A percentile compares a stretch with the other conserved stretches of the same genome.
Evolutionary conservation across 1,139 yeast species (phyloP).

Genomic region (Taphrina flavorubra): DNA sequence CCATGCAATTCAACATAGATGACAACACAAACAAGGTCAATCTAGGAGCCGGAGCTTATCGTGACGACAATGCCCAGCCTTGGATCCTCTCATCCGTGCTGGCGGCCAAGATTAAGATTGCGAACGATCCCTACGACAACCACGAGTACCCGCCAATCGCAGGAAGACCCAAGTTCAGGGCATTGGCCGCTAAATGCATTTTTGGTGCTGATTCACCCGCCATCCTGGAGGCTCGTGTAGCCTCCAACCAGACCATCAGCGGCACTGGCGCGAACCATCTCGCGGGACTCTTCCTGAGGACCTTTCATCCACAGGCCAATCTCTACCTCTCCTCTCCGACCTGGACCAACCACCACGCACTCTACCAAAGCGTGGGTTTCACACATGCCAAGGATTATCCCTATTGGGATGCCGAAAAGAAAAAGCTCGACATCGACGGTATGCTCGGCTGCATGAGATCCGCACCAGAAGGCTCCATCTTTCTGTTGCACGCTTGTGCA

Average conservation of each 20-base stretch:
- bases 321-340: slow-evolving; percentile 88
- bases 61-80: slow-evolving; percentile 82
- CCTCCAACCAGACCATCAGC: slow-evolving; percentile 80
- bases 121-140: slow-evolving; percentile 68
- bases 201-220: slow-evolving; percentile 59
- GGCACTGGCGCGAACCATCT: slow-evolving; percentile 97
- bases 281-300: slow-evolving; percentile 71
- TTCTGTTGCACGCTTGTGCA: slow-evolving; percentile 89
- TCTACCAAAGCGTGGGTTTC: slow-evolving; percentile 72
- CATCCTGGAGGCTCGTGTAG: slow-evolving; percentile 44
- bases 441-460: slow-evolving; percentile 50
- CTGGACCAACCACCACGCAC: slow-evolving; percentile 93
- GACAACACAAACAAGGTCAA: slow-evolving; percentile 65
- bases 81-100: slow-evolving; percentile 85
- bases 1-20: slow-evolving; percentile 69
- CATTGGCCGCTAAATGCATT: slow-evolving; percentile 75
- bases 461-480: slow-evolving; percentile 60
- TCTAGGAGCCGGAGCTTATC: slow-evolving; percentile 77
- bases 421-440: slow-evolving; percentile 64
- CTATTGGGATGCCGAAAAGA: slow-evolving; percentile 73
- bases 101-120: slow-evolving; percentile 67
- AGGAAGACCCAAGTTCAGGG: slow-evolving; percentile 73
- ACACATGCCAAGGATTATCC: slow-evolving; percentile 69
- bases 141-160: slow-evolving; percentile 90
- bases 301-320: slow-evolving; percentile 53